Evolutionary conservation across 129 eudicot species (phyloP).

Genomic region (Scalesia atractyloides): DNA sequence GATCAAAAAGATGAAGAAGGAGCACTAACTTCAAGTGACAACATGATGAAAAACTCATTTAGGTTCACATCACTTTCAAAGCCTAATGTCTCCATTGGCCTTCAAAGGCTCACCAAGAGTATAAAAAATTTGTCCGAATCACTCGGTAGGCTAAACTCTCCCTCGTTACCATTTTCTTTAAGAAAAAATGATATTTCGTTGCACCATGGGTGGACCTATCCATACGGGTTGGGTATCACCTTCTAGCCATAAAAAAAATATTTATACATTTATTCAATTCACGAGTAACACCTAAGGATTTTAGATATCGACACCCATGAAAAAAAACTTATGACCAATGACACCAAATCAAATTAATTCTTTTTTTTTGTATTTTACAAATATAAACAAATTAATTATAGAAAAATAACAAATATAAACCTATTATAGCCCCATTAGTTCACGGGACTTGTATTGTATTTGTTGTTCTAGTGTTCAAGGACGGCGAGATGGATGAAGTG

Average conservation of each 20-base stretch:
- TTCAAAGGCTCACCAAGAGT: conserved; percentile 62
- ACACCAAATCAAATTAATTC: no score
- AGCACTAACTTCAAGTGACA: conserved; percentile 42
- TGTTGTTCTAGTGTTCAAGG: conserved; percentile 41
- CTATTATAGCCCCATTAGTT: no score
- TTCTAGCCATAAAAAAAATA: no score
- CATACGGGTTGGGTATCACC: no score
- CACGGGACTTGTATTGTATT: not conserved
- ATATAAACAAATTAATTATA: no score
- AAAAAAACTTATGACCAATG: no score
- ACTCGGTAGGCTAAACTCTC: conserved; percentile 47
- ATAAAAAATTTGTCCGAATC: conserved; percentile 63
- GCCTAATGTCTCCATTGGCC: conserved; percentile 44
- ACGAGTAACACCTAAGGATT: no score
- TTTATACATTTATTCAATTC: no score
- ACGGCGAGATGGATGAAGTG: conserved; percentile 53
- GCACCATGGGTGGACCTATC: no score
- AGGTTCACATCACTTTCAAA: conserved; percentile 53
- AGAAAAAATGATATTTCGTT: no score
- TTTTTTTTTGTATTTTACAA: no score
- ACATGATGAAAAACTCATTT: conserved; percentile 40
- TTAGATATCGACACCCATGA: not conserved
- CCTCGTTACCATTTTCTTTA: not conserved
- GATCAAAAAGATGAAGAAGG: conserved; percentile 34
- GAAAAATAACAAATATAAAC: no score